A percentile compares a stretch with the other conserved stretches of the same genome.
Evolutionary conservation across 257 asterid genomes (phyloP).

Genomic region (Solanum infundibuliforme): DNA sequence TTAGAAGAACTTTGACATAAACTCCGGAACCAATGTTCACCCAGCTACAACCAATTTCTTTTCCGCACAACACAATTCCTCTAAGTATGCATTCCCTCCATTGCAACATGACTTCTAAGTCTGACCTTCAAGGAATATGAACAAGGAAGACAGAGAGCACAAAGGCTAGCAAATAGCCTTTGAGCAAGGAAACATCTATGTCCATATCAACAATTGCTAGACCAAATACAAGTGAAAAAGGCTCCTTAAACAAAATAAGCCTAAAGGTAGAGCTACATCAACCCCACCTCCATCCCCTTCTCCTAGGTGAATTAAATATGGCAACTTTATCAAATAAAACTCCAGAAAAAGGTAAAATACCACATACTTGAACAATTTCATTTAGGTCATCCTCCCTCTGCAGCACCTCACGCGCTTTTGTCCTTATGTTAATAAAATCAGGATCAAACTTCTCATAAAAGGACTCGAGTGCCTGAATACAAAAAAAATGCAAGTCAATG

Average conservation of each 20-base stretch:
- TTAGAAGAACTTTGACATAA: neutral
- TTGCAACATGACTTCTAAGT: neutral
- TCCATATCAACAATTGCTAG: neutral
- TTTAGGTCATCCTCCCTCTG: conserved; percentile 97
- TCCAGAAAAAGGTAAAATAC: neutral
- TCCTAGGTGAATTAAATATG: neutral
- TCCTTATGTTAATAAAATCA: conserved; percentile 89
- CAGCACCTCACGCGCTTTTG: conserved; percentile 98
- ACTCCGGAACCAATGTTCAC: neutral
- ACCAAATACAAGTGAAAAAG: neutral
- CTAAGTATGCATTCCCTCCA: neutral
- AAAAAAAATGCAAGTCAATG: neutral
- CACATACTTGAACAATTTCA: conserved; percentile 41
- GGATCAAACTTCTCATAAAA: conserved; percentile 94
- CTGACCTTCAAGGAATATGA: neutral
- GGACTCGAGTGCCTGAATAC: conserved; percentile 80
- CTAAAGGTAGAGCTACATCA: neutral
- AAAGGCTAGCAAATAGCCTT: neutral
- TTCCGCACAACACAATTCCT: neutral
- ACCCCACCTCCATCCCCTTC: neutral
- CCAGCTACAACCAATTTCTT: neutral
- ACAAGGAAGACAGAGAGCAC: neutral
- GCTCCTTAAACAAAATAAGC: neutral
- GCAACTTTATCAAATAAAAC: neutral
- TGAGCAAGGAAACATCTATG: neutral